Evolutionary conservation across 2,329 filamentous ascomycete species (phyloP).

Genomic region (Byssothecium circinans): DNA sequence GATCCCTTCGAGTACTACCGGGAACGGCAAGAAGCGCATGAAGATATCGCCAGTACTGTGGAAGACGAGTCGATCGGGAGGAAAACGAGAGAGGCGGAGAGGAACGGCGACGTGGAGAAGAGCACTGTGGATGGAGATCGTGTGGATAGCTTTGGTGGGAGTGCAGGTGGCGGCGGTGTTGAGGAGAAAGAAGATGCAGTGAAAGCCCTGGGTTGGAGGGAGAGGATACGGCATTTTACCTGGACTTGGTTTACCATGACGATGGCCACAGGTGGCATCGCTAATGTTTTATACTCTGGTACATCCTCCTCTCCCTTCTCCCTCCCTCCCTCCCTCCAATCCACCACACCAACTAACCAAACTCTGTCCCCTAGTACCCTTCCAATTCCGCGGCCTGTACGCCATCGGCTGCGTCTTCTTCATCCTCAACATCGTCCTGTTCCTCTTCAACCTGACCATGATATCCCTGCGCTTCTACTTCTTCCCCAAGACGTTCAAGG

Average conservation of each 20-base stretch:
- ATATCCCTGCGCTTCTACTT: slow-evolving; percentile 69
- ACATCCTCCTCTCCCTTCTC: slow-evolving; percentile 24
- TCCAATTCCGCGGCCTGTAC: slow-evolving; percentile 50
- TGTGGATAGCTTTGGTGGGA: background rate
- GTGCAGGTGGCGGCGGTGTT: slow-evolving; percentile 24
- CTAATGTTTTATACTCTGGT: slow-evolving; percentile 63
- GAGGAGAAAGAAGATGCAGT: slow-evolving; percentile 52
- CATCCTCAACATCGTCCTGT: slow-evolving; percentile 58
- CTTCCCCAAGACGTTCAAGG: slow-evolving; percentile 69
- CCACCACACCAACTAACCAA: background rate
- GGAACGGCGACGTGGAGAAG: background rate
- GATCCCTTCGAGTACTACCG: slow-evolving; percentile 27
- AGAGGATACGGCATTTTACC: slow-evolving; percentile 63
- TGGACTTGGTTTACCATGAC: slow-evolving; percentile 81
- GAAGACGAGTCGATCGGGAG: background rate
- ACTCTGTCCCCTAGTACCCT: slow-evolving; percentile 41
- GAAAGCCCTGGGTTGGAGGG: slow-evolving; percentile 45
- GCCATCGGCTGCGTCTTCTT: slow-evolving; percentile 53
- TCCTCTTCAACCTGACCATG: slow-evolving; percentile 69
- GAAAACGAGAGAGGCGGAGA: slow-evolving; percentile 28
- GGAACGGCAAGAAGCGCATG: background rate
- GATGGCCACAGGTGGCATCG: slow-evolving; percentile 63
- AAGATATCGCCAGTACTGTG: background rate
- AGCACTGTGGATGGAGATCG: background rate
- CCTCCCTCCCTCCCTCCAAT: background rate